Base-by-base conservation (phyloP, 768 basidiomycete species). In the Cystobasidium ongulense region DNA sequence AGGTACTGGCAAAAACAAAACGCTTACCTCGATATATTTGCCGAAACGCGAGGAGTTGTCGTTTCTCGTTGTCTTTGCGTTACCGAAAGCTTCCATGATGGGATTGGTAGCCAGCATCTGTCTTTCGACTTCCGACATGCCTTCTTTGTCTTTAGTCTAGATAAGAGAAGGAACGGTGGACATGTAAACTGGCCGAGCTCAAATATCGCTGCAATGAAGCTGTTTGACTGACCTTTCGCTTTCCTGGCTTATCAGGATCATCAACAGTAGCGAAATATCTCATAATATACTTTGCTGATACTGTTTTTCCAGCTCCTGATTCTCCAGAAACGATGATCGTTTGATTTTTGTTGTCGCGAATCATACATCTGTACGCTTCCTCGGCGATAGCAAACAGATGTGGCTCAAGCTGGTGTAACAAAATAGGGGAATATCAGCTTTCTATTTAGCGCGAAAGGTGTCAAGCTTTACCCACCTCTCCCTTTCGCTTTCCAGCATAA, bases 71-170 rank as follows among this genome's bases (percentile, higher is more conserved):
- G 96, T 99, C 83, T 99, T 99, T 27, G 96, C 96, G 82, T 99
- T 99, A 77, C 96, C 96, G 78, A 99, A 98, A 0, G 96, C 91
- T 82, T 99, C 96, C 76, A 99, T 88, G 78, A 96, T 98, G 27
- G 96, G 96, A 81, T 99, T 99, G n/a, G 95, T 97, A 33, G 96
- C 96, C 68, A 99, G 84, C 74, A 99, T 99, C 82, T 98, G 96
- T 62, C 89, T 87, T 81, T 99, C 96, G 76, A 94, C 92, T 82
- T 97, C 96, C 80, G 89, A 93, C 83, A 84, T 83, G 17, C 81
- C 81, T 79, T 81, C 29, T 81, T 81, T 11, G 80, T 81, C 75
- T 36, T 75, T 75, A 18, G 52, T 50, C 46, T 50, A 21, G 5
- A 50, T 50, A 7, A 50, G 46, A n/a, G n/a, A n/a, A n/a, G n/a